Evolutionary conservation across 257 asterid genomes (phyloP).

Genomic region (Agastache rugosa): DNA sequence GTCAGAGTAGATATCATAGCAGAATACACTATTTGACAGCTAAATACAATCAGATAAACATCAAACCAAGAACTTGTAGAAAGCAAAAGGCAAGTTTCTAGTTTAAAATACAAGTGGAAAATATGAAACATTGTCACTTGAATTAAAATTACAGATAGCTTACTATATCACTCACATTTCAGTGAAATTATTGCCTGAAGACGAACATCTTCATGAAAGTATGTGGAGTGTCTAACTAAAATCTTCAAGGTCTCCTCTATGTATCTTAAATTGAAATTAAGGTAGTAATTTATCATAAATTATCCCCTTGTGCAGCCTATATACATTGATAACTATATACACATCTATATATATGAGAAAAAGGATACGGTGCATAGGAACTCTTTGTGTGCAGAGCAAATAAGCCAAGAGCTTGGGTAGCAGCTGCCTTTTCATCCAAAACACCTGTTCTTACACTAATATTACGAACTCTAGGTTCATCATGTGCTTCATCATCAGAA

Average conservation of each 20-base stretch:
- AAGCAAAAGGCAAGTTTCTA: conserved; percentile 14
- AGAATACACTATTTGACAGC: conserved; percentile 29
- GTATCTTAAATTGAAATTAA: conserved; percentile 68
- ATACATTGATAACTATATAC: background rate
- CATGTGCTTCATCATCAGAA: conserved; percentile 97
- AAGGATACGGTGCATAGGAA: conserved; percentile 95
- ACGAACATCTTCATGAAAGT: conserved; percentile 97
- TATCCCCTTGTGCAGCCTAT: background rate
- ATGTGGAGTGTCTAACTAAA: conserved; percentile 77
- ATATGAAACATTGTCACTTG: conserved; percentile 5
- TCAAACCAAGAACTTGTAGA: conserved; percentile 25
- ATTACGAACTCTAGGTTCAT: conserved; percentile 95
- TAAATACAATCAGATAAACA: conserved; percentile 21
- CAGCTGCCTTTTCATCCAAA: conserved; percentile 99
- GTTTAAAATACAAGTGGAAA: conserved; percentile 11
- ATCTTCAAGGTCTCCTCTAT: conserved; percentile 91
- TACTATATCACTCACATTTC: conserved; percentile 65
- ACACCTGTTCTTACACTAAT: conserved; percentile 98
- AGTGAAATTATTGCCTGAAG: conserved; percentile 91
- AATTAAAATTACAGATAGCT: background rate
- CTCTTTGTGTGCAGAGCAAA: conserved; percentile 88
- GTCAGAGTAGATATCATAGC: conserved; percentile 31
- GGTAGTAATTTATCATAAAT: conserved; percentile 44
- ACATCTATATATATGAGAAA: background rate
- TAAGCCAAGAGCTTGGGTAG: conserved; percentile 98